Conservation (phyloP, 148 eudicot genomes). For the Hydrangea macrophylla region DNA sequence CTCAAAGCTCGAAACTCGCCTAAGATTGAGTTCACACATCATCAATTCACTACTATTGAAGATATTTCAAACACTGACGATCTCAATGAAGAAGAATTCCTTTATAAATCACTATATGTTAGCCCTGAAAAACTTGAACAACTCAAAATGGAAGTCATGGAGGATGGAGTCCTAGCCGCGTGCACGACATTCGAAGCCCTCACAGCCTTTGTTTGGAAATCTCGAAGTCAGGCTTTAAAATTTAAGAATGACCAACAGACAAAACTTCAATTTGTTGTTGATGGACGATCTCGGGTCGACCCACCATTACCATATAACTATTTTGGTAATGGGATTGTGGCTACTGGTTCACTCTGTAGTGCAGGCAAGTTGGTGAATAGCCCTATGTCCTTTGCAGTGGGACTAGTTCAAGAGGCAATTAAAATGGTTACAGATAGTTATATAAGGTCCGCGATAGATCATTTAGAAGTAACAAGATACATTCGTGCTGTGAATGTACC, state of each 20-base stretch:
- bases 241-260: slow-evolving; percentile 33
- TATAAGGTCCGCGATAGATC: slow-evolving; percentile 33
- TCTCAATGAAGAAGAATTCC: slow-evolving; percentile 26
- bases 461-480: too few species aligned
- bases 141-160: slow-evolving; percentile 21
- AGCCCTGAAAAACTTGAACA: slow-evolving; percentile 29
- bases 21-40: too few species aligned
- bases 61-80: too few species aligned
- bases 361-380: slow-evolving; percentile 23
- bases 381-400: slow-evolving; percentile 23
- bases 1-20: too few species aligned
- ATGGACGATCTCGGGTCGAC: too few species aligned
- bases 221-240: slow-evolving; percentile 23
- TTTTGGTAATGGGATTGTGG: too few species aligned
- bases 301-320: too few species aligned
- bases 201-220: slow-evolving; percentile 35
- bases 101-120: slow-evolving; percentile 26
- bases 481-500: too few species aligned
- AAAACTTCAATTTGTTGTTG: slow-evolving; percentile 39
- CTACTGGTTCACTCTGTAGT: slow-evolving; percentile 22
- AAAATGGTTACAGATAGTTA: slow-evolving; percentile 30
- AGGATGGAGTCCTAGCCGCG: slow-evolving; percentile 22
- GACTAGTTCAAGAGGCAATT: slow-evolving; percentile 31
- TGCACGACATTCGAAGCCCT: slow-evolving; percentile 46
- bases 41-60: too few species aligned